Base-by-base conservation (phyloP, 805 yeast species). In the Wickerhamomyces subpelliculosus region DNA sequence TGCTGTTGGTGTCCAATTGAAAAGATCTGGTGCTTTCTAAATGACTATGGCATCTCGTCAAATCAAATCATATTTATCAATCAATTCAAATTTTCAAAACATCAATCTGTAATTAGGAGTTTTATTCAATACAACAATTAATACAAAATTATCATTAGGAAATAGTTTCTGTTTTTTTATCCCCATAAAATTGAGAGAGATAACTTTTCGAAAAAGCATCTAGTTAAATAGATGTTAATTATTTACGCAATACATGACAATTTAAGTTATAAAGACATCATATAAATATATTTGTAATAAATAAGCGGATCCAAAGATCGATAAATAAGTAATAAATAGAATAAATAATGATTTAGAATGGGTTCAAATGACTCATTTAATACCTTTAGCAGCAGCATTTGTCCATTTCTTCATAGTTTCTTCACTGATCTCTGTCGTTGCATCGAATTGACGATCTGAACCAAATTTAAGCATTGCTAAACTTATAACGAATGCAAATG, bases 1-100 rank as follows among this genome's bases (percentile, higher is more conserved):
- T 57, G 78, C 88, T 40, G 69, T 75, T 47, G 80, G 66, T 67
- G 85, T 80, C 70, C 93, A 86, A 73, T 68, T 86, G 71, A 84
- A 81, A 78, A 89, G 89, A 76, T 70, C 90, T 45, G 96, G 96
- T 60, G 60, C 68, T 42, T 50, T 65, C 42, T 68, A 62, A 55
- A 27, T 16, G 22, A 13, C 12, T 24, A 11, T 24, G 13, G 9
- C n/a, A 24, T 10, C 8, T 10, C 8, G 11, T 23, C 7, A 23
- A 6, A 23, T 23, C 8, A 11, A 23, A 23, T 7, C 8, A 23
- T 23, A 8, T 38, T 26, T n/a, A n/a, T n/a, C n/a, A n/a, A n/a
- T n/a, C n/a, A n/a, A 36, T 26, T 28, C 24, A 18, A 16, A 34
- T 37, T 26, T 27, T 26, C 24, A 40, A n/a, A n/a, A n/a, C n/a